phyloP scores from a whole-genome alignment of 2,329 filamentous ascomycete genomes.

The Verticillium isaacii region DNA sequence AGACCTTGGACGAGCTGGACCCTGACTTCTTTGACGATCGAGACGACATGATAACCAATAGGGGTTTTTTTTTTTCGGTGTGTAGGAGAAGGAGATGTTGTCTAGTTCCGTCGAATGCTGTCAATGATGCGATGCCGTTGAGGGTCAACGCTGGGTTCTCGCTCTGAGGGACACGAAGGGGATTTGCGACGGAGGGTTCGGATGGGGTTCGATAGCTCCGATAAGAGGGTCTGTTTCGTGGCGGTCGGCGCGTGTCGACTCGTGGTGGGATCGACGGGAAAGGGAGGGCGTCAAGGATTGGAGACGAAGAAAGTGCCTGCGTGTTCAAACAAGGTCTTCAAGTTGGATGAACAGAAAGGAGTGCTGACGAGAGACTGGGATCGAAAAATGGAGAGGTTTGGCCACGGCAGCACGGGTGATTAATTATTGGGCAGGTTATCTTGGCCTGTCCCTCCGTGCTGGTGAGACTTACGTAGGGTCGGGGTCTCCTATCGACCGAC shows the following conservation, averaged over 20 bases:
- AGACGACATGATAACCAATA: background rate
- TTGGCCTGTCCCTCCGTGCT: background rate
- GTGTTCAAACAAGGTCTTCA: background rate
- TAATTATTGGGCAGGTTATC: background rate
- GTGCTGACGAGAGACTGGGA: background rate
- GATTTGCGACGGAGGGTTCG: background rate
- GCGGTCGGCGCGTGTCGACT: background rate
- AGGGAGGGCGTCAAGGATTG: background rate
- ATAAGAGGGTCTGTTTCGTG: background rate
- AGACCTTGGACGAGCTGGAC: slow-evolving; percentile 1
- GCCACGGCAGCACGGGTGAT: background rate
- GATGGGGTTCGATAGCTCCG: background rate
- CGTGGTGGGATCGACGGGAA: background rate
- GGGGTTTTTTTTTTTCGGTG: background rate
- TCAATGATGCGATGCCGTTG: background rate
- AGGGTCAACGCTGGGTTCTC: background rate
- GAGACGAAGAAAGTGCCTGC: background rate
- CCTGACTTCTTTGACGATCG: background rate
- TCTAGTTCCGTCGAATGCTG: background rate
- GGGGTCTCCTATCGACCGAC: background rate
- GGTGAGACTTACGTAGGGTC: background rate
- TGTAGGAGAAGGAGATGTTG: background rate
- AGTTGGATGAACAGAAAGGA: background rate
- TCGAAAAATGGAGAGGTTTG: background rate
- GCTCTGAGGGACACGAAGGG: background rate